Base-by-base conservation (phyloP, 1,284 basidiomycete genomes). In the Sphaerobolus stellatus region DNA sequence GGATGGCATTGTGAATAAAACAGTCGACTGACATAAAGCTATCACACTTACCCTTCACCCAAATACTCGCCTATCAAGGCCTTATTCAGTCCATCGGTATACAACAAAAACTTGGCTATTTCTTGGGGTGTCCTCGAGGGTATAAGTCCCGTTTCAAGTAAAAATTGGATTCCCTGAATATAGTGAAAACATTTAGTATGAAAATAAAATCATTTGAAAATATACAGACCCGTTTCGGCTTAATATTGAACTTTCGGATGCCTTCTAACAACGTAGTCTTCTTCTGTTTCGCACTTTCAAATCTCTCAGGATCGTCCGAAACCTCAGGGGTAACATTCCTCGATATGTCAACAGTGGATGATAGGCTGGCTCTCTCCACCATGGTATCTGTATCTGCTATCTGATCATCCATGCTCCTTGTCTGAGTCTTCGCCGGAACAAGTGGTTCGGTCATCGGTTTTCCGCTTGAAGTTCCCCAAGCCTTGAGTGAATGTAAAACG, bases 231-330 rank as follows among this genome's bases (percentile, higher is more conserved):
- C 87, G 81, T 72, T 97, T 98, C 11, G 97, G 95, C 73, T 98
- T 99, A 76, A 90, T 95, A 73, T 99, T 99, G 76, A 99, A 99
- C 71, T 94, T 94, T 71, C 90, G 94, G 69, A 99, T 92, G 28
- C 96, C 98, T 67, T 99, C 97, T 44, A 97, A 74, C 28, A 99
- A 72, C 1, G 90, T 94, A 31, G 92, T 99, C 77, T 99, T 99
- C 75, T 94, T 91, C 72, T 94, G 90, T 71, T 98, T 99, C 28
- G 94, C 97, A 61, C 82, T 95, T 75, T 99, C 97, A 63, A 99
- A 98, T 66, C 84, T 85, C 33, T 80, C 88, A 0, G 96, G 96
- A 67, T 99, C 97, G 67, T 99, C 97, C 8, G 68, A 66, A 22
- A 84, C 66, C 52, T 94, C 92, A 1, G 92, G 91, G 1, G 91